Evolutionary conservation across 2,329 filamentous ascomycete species (phyloP).

Genomic region (Beauveria australis): DNA sequence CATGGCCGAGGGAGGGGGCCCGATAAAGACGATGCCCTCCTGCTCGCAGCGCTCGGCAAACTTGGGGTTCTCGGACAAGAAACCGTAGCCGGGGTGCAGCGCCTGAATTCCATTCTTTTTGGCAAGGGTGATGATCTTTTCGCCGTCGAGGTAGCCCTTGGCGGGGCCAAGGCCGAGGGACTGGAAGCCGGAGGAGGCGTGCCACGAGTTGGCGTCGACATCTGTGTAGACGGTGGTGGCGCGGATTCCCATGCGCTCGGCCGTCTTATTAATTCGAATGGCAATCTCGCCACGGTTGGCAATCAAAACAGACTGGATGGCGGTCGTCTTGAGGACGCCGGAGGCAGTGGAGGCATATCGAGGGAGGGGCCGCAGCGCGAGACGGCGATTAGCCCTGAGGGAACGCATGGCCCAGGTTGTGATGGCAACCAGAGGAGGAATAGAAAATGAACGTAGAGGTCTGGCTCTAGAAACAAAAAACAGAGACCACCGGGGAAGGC

Average conservation of each 20-base stretch:
- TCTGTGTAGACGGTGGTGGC: slow-evolving; percentile 95
- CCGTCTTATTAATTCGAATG: slow-evolving; percentile 83
- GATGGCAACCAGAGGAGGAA: background rate
- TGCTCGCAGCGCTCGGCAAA: slow-evolving; percentile 86
- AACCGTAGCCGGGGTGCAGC: slow-evolving; percentile 94
- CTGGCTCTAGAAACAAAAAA: background rate
- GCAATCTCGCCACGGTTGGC: slow-evolving; percentile 97
- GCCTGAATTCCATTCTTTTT: slow-evolving; percentile 81
- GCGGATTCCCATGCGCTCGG: slow-evolving; percentile 77
- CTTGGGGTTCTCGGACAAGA: slow-evolving; percentile 83
- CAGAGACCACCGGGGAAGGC: background rate
- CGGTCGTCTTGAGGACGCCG: slow-evolving; percentile 29
- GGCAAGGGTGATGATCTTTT: slow-evolving; percentile 82
- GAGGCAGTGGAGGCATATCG: slow-evolving; percentile 27
- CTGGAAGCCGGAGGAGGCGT: slow-evolving; percentile 76
- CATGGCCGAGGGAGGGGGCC: slow-evolving; percentile 74
- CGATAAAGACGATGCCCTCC: slow-evolving; percentile 89
- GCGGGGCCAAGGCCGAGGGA: slow-evolving; percentile 76
- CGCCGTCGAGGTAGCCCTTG: slow-evolving; percentile 85
- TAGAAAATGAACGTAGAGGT: background rate
- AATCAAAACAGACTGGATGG: slow-evolving; percentile 77
- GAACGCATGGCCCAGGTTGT: slow-evolving; percentile 40
- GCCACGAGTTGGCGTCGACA: slow-evolving; percentile 78
- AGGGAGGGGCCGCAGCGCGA: slow-evolving; percentile 37
- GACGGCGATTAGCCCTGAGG: slow-evolving; percentile 42